A percentile compares a stretch with the other conserved stretches of the same genome.
These are phyloP conservation scores for Brassica nigra DNA, from an alignment of 345 rosid species.

Conservation along the genomic window DNA sequence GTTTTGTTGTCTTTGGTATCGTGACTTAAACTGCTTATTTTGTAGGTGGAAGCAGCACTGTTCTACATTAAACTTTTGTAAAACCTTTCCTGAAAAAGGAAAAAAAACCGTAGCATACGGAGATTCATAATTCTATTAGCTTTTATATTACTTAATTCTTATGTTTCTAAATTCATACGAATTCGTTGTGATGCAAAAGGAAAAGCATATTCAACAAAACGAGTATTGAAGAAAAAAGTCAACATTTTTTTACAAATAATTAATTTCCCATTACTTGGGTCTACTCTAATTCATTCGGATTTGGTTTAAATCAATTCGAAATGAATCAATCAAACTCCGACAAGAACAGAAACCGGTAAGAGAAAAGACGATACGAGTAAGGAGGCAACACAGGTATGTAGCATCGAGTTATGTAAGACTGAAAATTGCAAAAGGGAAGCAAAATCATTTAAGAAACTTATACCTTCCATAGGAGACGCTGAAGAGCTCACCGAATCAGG, in stretches of 20 bases:
- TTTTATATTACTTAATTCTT: not conserved
- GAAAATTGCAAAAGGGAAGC: not conserved
- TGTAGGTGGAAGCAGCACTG: conserved; percentile 53
- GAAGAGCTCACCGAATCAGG: conserved; percentile 22
- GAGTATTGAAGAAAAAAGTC: not conserved
- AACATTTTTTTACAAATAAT: not conserved
- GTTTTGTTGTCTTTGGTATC: conserved; percentile 57
- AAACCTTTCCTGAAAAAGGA: conserved; percentile 67
- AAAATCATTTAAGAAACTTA: not conserved
- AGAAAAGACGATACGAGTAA: not conserved
- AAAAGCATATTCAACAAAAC: not conserved
- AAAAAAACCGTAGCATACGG: conserved; percentile 64
- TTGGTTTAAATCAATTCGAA: not conserved
- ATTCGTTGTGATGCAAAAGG: not conserved
- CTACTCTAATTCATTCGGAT: not conserved
- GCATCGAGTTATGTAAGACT: not conserved
- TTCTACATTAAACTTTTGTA: conserved; percentile 77
- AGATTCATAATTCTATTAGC: conserved; percentile 58
- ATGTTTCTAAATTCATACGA: not conserved
- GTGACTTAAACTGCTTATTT: conserved; percentile 71
- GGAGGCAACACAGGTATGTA: not conserved
- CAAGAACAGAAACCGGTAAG: not conserved
- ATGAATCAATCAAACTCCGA: conserved; percentile 8
- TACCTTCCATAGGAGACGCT: conserved; percentile 39
- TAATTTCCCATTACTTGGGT: not conserved